phyloP scores from a whole-genome alignment of 2,329 filamentous ascomycete species.

The Paraphaeosphaeria sporulosa region DNA sequence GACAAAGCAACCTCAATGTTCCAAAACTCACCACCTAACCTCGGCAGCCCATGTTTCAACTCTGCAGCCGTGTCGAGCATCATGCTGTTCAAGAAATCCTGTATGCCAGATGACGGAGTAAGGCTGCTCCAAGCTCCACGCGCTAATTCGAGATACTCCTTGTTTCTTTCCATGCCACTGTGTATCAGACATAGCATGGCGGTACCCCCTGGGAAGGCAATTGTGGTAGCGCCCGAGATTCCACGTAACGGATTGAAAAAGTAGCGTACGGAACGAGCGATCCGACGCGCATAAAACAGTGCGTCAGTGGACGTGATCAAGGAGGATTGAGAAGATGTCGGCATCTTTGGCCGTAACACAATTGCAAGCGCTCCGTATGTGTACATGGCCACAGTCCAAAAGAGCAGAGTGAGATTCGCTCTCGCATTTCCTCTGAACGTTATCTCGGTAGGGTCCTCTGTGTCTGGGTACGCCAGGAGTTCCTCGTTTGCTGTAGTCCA shows the following conservation, averaged over 20 bases:
- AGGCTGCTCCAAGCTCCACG: conserved; percentile 24
- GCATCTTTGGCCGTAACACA: background rate
- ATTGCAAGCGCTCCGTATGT: conserved; percentile 27
- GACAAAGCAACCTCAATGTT: background rate
- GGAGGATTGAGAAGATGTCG: background rate
- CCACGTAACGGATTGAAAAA: conserved; percentile 34
- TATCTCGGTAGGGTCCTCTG: conserved; percentile 21
- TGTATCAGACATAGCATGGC: conserved; percentile 29
- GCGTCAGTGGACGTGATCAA: background rate
- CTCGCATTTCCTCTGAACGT: conserved; percentile 25
- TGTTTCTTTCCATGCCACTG: conserved; percentile 20
- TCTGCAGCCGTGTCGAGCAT: background rate
- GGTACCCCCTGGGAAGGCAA: conserved; percentile 32
- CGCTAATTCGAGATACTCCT: conserved; percentile 24
- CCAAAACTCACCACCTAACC: background rate
- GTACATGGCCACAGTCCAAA: conserved; percentile 34
- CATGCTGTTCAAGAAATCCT: conserved; percentile 33
- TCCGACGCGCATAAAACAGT: conserved; percentile 31
- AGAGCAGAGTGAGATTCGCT: conserved; percentile 30
- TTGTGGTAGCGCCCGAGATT: conserved; percentile 25
- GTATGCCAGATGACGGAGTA: conserved; percentile 28
- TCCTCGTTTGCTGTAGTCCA: conserved; percentile 26
- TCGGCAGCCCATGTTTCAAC: background rate
- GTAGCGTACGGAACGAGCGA: conserved; percentile 30
- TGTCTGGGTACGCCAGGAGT: conserved; percentile 23